A percentile compares a stretch with the other conserved stretches of the same genome.
Evolutionary conservation across 306 rosid genomes (phyloP).

Genomic region (Oemleria cerasiformis): DNA sequence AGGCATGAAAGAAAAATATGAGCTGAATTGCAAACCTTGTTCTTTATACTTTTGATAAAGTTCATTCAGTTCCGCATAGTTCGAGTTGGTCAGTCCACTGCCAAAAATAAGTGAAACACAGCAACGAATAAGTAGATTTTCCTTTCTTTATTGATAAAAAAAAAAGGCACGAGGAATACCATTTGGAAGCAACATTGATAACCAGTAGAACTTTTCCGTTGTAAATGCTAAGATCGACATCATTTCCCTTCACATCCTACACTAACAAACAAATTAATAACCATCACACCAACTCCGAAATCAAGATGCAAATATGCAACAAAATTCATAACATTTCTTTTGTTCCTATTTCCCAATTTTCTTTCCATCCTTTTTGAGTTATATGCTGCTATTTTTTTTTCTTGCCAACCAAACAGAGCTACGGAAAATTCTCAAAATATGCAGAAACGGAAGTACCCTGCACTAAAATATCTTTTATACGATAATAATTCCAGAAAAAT

Average conservation of each 20-base stretch:
- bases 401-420: not conserved
- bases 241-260: slow-evolving; percentile 72
- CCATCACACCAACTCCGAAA: not conserved
- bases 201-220: slow-evolving; percentile 71
- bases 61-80: slow-evolving; percentile 78
- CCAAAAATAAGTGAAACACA: slow-evolving; percentile 25
- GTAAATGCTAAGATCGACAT: slow-evolving; percentile 54
- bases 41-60: slow-evolving; percentile 64
- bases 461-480: not conserved
- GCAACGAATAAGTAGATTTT: not conserved
- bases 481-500: not conserved
- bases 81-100: slow-evolving; percentile 89
- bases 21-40: slow-evolving; percentile 47
- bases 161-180: slow-evolving; percentile 35
- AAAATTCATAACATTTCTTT: not conserved
- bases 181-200: slow-evolving; percentile 92
- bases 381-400: slow-evolving; percentile 1
- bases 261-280: not conserved
- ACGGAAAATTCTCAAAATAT: not conserved
- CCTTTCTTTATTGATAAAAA: not conserved
- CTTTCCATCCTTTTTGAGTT: no score
- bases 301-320: not conserved
- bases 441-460: not conserved
- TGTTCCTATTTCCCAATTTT: not conserved
- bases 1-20: not conserved